Conservation (phyloP, 176 grass and related monocot species). For the Pontederia crassipes region DNA sequence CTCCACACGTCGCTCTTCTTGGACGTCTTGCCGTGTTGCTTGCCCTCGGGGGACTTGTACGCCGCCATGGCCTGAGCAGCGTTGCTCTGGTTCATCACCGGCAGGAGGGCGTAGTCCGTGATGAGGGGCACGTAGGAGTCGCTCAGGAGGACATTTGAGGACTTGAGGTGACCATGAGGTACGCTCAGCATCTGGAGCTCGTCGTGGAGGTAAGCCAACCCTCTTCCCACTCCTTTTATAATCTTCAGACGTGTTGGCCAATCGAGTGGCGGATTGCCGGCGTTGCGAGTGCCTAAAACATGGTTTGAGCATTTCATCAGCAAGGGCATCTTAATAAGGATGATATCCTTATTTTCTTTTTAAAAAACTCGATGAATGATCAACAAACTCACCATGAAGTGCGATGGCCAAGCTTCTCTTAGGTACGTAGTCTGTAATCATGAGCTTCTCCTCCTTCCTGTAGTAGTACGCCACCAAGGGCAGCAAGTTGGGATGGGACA, state of each 20-base stretch:
- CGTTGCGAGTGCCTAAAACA: neutral
- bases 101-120: conserved; percentile 68
- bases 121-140: conserved; percentile 45
- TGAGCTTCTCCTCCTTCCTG: conserved; percentile 89
- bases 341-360: neutral
- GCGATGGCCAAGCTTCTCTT: conserved; percentile 63
- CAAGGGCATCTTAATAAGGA: no score
- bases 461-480: conserved; percentile 81
- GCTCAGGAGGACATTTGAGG: conserved; percentile 62
- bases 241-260: conserved; percentile 57
- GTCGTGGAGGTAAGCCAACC: conserved; percentile 67
- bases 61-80: conserved; percentile 70
- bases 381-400: conserved; percentile 40
- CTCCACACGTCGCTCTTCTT: conserved; percentile 97
- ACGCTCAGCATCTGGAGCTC: conserved; percentile 76
- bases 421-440: conserved; percentile 53
- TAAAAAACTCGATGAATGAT: neutral
- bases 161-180: conserved; percentile 83
- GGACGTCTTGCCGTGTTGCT: conserved; percentile 51
- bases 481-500: conserved; percentile 80
- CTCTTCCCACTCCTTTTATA: conserved; percentile 50
- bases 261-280: conserved; percentile 34
- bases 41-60: conserved; percentile 54
- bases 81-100: conserved; percentile 77
- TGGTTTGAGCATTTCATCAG: no score